Percentiles rank a stretch among this genome's conserved stretches.
Evolutionary conservation across 2,329 filamentous ascomycete species (phyloP).

Genomic region (Rhytidhysteron rufulum): DNA sequence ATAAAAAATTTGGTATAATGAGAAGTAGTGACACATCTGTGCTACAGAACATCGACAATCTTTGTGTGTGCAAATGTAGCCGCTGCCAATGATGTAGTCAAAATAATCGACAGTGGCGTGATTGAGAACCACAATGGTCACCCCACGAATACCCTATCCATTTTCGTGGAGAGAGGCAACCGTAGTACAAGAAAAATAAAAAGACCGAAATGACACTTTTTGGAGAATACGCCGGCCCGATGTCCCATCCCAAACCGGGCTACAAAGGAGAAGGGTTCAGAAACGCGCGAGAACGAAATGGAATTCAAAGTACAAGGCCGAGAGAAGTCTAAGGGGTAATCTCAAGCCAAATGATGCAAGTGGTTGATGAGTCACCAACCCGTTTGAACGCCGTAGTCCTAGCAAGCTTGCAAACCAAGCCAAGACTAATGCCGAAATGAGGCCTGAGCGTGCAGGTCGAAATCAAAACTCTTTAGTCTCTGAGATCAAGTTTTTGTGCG

Average conservation of each 20-base stretch:
- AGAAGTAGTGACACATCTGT: conserved; percentile 2
- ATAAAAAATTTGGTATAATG: too few relatives aligned
- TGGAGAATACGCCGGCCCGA: too few relatives aligned
- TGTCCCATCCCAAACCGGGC: background rate
- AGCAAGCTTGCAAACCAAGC: background rate
- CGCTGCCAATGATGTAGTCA: background rate
- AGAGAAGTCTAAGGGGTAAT: background rate
- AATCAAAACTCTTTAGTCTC: background rate
- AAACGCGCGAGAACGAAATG: too few relatives aligned
- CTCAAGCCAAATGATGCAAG: background rate
- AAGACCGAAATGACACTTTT: background rate
- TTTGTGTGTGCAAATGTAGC: too few relatives aligned
- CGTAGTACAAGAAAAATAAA: background rate
- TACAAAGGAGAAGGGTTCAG: background rate
- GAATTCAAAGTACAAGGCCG: background rate
- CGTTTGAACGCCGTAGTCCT: conserved; percentile 3
- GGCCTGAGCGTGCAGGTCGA: background rate
- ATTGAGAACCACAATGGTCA: too few relatives aligned
- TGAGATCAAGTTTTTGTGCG: background rate
- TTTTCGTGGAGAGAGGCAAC: background rate
- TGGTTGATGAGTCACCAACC: background rate
- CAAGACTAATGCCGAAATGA: conserved; percentile 1
- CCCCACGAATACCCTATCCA: background rate
- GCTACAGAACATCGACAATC: conserved; percentile 2
- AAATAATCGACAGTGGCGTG: background rate